Evolutionary conservation across 1,284 basidiomycete genomes (phyloP), one percentile per base, ranked within the genome.

Genomic region (Porodaedalea pini): DNA sequence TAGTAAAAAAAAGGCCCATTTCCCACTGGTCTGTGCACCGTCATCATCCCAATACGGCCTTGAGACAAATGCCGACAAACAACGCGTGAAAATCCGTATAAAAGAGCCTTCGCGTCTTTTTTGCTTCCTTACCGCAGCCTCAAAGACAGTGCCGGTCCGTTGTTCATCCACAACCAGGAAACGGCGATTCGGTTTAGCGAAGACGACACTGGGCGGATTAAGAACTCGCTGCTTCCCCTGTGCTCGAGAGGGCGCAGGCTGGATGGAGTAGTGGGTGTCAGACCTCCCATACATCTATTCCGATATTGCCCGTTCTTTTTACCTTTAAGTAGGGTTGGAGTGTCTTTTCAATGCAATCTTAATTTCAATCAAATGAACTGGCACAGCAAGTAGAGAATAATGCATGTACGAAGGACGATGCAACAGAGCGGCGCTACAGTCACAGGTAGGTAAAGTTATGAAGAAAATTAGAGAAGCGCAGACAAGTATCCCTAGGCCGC

Each of bases 161-260:
- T 61, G 62, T 69, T 56, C 58, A 19, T 62, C 64, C 62, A 62
- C 61, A 82, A 75, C 72, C 68, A 67, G 76, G 76, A 71, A 78
- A 82, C 73, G 85, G 85, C 82, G 86, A 88, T 88, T 82, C 74
- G 81, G 85, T 79, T 63, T 65, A 78, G 85, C 86, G 85, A 68
- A 88, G 82, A 88, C 67, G 66, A 78, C 58, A 69, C 60, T 67
- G 81, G 81, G 68, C 63, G 82, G 77, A 74, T 73, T 74, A 84
- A 77, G 85, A 87, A 75, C 85, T 82, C 71, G 69, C 75, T 67
- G 78, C 75, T 76, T 75, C 61, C 48, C 57, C 53, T 64, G 58
- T 54, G 65, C 66, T 66, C 60, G 58, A 34, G 29, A 44, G 61
- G 62, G 68, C 36, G n/a, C 19, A 27, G 21, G 47, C 58, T 57